A percentile compares a stretch with the other conserved stretches of the same genome.
phyloP scores from a whole-genome alignment of 2,329 filamentous ascomycete species.

The Emydomyces testavorans region DNA sequence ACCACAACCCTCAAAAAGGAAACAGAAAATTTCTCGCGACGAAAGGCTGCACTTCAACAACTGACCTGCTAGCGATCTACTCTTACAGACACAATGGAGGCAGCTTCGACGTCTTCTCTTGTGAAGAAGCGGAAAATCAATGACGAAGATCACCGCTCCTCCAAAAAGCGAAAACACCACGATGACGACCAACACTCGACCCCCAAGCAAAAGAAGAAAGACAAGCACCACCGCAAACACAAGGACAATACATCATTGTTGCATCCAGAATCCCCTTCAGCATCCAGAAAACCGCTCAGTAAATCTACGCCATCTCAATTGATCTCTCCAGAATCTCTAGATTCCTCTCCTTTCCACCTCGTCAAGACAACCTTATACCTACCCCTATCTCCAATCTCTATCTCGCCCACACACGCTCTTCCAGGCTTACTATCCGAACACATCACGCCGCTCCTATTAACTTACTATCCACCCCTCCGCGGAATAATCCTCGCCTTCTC shows the following conservation, averaged over 20 bases:
- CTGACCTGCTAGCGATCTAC: not conserved
- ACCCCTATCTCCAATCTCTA: slow-evolving; percentile 46
- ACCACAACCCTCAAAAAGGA: not conserved
- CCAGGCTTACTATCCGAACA: slow-evolving; percentile 50
- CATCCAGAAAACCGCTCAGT: slow-evolving; percentile 6
- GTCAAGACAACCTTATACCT: slow-evolving; percentile 67
- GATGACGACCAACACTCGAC: slow-evolving; percentile 18
- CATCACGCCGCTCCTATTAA: slow-evolving; percentile 51
- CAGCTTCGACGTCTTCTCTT: slow-evolving; percentile 23
- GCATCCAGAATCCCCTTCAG: slow-evolving; percentile 18
- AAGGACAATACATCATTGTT: not conserved
- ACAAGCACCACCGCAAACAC: slow-evolving; percentile 14
- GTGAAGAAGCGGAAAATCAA: slow-evolving; percentile 38
- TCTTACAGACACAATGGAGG: slow-evolving; percentile 29
- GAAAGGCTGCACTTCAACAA: not conserved
- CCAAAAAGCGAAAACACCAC: slow-evolving; percentile 36
- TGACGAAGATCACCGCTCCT: slow-evolving; percentile 36
- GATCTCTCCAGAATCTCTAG: slow-evolving; percentile 1
- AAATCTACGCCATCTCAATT: slow-evolving; percentile 23
- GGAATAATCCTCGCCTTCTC: slow-evolving; percentile 48
- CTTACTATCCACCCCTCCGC: slow-evolving; percentile 48
- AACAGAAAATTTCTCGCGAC: slow-evolving; percentile 4
- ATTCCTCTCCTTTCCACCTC: slow-evolving; percentile 58
- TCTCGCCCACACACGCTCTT: slow-evolving; percentile 42
- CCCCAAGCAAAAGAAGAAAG: slow-evolving; percentile 16